A percentile compares a stretch with the other conserved stretches of the same genome.
Evolutionary conservation across 257 asterid species (phyloP).

Genomic region (Sherardia arvensis): DNA sequence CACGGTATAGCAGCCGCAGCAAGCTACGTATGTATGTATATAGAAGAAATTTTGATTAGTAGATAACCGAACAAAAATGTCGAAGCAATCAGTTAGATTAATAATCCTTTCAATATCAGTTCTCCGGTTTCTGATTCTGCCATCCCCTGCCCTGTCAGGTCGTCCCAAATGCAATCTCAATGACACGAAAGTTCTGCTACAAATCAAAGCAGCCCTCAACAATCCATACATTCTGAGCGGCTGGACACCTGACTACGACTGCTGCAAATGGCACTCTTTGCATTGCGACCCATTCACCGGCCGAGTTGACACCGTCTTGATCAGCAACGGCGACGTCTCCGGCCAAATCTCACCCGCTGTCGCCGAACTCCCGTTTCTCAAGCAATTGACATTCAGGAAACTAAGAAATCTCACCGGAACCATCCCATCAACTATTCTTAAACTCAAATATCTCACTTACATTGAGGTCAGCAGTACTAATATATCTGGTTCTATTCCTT

Average conservation of each 20-base stretch:
- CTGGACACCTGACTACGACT: neutral
- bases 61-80: too few relatives aligned
- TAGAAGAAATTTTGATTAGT: too few relatives aligned
- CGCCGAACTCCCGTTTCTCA: neutral
- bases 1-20: too few relatives aligned
- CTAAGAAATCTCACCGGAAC: neutral
- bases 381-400: fast-evolving
- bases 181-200: neutral
- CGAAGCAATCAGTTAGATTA: neutral
- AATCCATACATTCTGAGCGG: neutral
- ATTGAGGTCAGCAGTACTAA: neutral
- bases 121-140: neutral
- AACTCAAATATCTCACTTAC: neutral
- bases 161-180: neutral
- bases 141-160: neutral
- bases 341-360: neutral
- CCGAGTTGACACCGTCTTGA: neutral
- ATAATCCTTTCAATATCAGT: neutral
- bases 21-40: too few relatives aligned
- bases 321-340: neutral
- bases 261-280: neutral
- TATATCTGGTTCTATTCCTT: neutral
- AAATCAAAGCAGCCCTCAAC: neutral
- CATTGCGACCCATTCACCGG: neutral
- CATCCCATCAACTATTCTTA: neutral